Conservation (phyloP, 106 monocot genomes). For the Dactylorhiza incarnata region DNA sequence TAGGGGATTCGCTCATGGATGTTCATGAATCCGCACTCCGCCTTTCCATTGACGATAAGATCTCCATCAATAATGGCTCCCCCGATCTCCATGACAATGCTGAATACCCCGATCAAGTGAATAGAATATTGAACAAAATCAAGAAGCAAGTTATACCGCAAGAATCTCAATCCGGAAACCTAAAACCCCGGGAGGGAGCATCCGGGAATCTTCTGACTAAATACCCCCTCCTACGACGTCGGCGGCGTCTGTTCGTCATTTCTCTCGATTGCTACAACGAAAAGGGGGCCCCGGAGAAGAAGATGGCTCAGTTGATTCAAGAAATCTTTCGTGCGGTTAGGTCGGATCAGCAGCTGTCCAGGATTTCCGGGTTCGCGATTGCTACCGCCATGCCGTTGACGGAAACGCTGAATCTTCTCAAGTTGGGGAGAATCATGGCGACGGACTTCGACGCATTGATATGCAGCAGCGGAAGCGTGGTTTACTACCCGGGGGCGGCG, state of each 20-base stretch:
- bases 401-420: constrained; percentile 37
- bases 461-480: constrained; percentile 56
- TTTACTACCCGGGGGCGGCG: constrained; percentile 47
- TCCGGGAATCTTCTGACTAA: background rate
- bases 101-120: constrained; percentile 41
- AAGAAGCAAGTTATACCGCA: constrained; percentile 11
- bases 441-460: constrained; percentile 54
- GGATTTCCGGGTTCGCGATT: constrained; percentile 44
- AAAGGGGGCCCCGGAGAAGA: constrained; percentile 26
- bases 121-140: constrained; percentile 33
- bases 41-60: constrained; percentile 33
- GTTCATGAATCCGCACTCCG: constrained; percentile 46
- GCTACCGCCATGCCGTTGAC: constrained; percentile 46
- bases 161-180: background rate
- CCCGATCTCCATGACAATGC: constrained; percentile 15
- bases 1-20: constrained; percentile 49
- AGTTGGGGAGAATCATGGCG: constrained; percentile 27
- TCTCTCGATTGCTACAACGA: constrained; percentile 41
- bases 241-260: constrained; percentile 43
- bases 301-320: constrained; percentile 36
- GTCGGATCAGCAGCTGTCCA: constrained; percentile 39
- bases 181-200: background rate
- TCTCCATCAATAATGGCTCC: constrained; percentile 10
- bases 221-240: constrained; percentile 37
- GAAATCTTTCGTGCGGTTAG: constrained; percentile 26